phyloP scores from a whole-genome alignment of 2,329 filamentous ascomycete species.

The Aureobasidium lini region DNA sequence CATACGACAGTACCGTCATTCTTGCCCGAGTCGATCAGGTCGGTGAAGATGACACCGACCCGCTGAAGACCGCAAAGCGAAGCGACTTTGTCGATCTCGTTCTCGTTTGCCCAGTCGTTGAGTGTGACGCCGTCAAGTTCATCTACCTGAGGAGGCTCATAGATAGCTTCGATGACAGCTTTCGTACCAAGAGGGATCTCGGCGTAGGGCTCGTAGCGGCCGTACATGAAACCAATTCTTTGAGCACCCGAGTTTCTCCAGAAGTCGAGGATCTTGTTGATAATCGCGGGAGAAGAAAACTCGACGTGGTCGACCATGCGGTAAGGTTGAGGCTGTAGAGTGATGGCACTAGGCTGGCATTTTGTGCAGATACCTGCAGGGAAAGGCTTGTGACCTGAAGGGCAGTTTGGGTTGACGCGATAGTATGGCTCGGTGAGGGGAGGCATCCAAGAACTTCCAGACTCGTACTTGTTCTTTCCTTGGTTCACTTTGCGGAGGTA shows the following conservation, averaged over 20 bases:
- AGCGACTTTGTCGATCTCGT: slow-evolving; percentile 73
- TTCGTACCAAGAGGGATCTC: slow-evolving; percentile 92
- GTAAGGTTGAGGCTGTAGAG: slow-evolving; percentile 84
- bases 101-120: slow-evolving; percentile 76
- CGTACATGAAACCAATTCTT: slow-evolving; percentile 83
- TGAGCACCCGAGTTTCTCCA: slow-evolving; percentile 84
- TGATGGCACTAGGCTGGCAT: slow-evolving; percentile 95
- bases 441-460: slow-evolving; percentile 90
- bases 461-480: slow-evolving; percentile 90
- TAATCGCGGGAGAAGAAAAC: slow-evolving; percentile 75
- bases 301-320: slow-evolving; percentile 98
- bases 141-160: slow-evolving; percentile 85
- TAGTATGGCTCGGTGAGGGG: slow-evolving; percentile 90
- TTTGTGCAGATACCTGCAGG: slow-evolving; percentile 97
- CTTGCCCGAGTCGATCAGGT: slow-evolving; percentile 64
- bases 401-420: slow-evolving; percentile 79
- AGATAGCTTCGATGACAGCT: slow-evolving; percentile 92
- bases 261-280: slow-evolving; percentile 84
- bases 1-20: slow-evolving; percentile 84
- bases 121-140: slow-evolving; percentile 84
- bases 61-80: slow-evolving; percentile 76
- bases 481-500: slow-evolving; percentile 92
- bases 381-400: slow-evolving; percentile 86
- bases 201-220: slow-evolving; percentile 80
- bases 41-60: slow-evolving; percentile 90